phyloP scores from a whole-genome alignment of 2,329 filamentous ascomycete genomes.

The Coniosporium tulheliwenetii region DNA sequence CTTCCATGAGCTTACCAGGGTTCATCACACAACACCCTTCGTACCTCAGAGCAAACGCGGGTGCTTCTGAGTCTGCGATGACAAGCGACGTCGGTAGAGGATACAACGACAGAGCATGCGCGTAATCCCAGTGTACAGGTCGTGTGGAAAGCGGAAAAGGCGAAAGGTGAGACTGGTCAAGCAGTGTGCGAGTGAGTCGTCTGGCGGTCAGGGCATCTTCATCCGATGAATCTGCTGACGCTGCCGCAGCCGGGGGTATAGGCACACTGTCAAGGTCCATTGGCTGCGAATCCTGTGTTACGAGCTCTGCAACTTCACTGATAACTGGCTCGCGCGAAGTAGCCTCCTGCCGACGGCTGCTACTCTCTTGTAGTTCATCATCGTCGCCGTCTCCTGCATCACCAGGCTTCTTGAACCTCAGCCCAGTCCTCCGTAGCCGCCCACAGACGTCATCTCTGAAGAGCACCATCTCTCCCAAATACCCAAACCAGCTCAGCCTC shows the following conservation, averaged over 20 bases:
- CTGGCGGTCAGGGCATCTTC: constrained; percentile 9
- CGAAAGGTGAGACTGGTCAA: constrained; percentile 79
- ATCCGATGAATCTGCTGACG: not conserved
- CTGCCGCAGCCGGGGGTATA: not conserved
- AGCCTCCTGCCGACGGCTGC: constrained; percentile 2
- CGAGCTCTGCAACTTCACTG: not conserved
- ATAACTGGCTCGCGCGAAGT: constrained; percentile 8
- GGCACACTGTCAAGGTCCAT: constrained; percentile 20
- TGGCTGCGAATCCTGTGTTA: constrained; percentile 1
- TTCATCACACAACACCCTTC: constrained; percentile 96
- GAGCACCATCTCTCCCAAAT: constrained; percentile 72
- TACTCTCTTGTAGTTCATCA: constrained; percentile 4
- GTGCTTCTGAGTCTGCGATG: constrained; percentile 65
- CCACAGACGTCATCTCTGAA: constrained; percentile 77
- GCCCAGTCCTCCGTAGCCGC: constrained; percentile 59
- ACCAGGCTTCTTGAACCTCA: constrained; percentile 46
- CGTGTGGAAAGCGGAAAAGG: constrained; percentile 70
- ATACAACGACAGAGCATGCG: constrained; percentile 62
- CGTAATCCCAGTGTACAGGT: constrained; percentile 84
- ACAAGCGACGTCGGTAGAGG: constrained; percentile 75
- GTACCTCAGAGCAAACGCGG: constrained; percentile 77
- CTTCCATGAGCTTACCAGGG: constrained; percentile 57
- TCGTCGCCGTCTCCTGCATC: constrained; percentile 18
- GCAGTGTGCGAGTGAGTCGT: constrained; percentile 65
- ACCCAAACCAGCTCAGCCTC: constrained; percentile 70